These are phyloP conservation scores for Leptosphaerulina australis DNA, from an alignment of 2,329 filamentous ascomycete species.

Conservation along the genomic window DNA sequence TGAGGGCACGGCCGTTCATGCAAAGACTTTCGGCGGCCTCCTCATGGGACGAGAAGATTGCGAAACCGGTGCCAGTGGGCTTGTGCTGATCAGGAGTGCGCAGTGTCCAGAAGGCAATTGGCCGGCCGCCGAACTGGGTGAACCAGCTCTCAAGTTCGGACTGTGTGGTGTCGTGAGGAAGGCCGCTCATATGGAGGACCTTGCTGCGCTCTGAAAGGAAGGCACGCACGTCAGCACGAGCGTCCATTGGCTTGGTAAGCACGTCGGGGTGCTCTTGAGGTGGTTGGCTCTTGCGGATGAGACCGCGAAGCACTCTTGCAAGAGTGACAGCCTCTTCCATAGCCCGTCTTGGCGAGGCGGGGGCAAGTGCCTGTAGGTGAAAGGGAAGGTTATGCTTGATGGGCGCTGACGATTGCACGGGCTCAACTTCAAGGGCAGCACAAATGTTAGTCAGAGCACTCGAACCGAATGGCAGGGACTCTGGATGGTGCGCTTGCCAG, in stretches of 20 bases:
- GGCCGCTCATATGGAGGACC: constrained; percentile 94
- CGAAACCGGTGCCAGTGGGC: constrained; percentile 97
- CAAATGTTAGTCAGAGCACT: constrained; percentile 97
- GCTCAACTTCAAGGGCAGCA: constrained; percentile 95
- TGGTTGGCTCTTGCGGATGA: constrained; percentile 96
- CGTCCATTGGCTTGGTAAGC: constrained; percentile 93
- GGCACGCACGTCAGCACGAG: constrained; percentile 91
- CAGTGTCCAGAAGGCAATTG: constrained; percentile 98
- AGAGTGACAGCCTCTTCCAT: constrained; percentile 98
- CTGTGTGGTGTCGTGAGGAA: constrained; percentile 97
- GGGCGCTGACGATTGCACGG: constrained; percentile 93
- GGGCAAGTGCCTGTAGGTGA: constrained; percentile 93
- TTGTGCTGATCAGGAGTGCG: constrained; percentile 98
- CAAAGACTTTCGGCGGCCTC: constrained; percentile 96
- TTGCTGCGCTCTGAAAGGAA: constrained; percentile 97
- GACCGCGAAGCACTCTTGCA: constrained; percentile 85
- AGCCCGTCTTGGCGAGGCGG: constrained; percentile 90
- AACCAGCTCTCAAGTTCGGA: constrained; percentile 99
- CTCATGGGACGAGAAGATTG: constrained; percentile 82
- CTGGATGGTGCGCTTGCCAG: constrained; percentile 98
- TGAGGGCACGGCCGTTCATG: constrained; percentile 98
- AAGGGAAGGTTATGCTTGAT: constrained; percentile 99
- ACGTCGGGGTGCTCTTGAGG: constrained; percentile 93
- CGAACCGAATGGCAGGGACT: constrained; percentile 94
- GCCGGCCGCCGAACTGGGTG: constrained; percentile 95